Evolutionary conservation across 176 grass and related monocot species (phyloP), one percentile per base, ranked within the genome.

Genomic region (Oropetium thomaeum): DNA sequence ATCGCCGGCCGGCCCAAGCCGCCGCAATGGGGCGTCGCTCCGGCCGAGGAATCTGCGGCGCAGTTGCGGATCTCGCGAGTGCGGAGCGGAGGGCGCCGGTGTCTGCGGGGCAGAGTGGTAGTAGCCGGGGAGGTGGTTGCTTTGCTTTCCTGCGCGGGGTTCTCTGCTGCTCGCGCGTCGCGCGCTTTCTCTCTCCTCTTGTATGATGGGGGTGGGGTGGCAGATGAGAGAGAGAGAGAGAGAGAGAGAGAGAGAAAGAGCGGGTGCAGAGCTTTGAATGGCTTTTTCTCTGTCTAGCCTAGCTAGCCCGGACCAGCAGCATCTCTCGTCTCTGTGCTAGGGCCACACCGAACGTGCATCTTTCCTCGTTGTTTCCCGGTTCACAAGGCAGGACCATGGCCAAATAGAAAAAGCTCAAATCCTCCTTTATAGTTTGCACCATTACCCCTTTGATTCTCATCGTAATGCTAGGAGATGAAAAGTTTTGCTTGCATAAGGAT

Each of bases 211-310:
- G 37, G 17, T 32, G 7, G 30, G 45, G 42, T 26, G 42, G 72
- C 72, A 43, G 38, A 16, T 4, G n/a, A 26, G 40, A n/a, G n/a
- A n/a, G n/a, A n/a, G n/a, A n/a, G n/a, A n/a, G n/a, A n/a, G n/a
- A n/a, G n/a, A n/a, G n/a, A n/a, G n/a, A n/a, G n/a, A n/a, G n/a
- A n/a, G n/a, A n/a, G n/a, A n/a, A n/a, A n/a, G n/a, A 65, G 66
- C 73, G 66, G 67, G 59, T 73, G 74, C 67, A 27, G 79, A 82
- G 79, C 85, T 87, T 82, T 82, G 73, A 82, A 82, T 73, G 38
- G 49, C 58, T 30, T 42, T 28, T 37, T 38, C 37, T 62, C 11
- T 51, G n/a, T 3, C 49, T 53, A 8, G 20, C 20, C 20, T 26
- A 10, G 51, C 17, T 55, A 13, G 55, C 17, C 45, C 16, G 10